Conservation (phyloP, 257 asterid genomes). For the Solanum peruvianum region DNA sequence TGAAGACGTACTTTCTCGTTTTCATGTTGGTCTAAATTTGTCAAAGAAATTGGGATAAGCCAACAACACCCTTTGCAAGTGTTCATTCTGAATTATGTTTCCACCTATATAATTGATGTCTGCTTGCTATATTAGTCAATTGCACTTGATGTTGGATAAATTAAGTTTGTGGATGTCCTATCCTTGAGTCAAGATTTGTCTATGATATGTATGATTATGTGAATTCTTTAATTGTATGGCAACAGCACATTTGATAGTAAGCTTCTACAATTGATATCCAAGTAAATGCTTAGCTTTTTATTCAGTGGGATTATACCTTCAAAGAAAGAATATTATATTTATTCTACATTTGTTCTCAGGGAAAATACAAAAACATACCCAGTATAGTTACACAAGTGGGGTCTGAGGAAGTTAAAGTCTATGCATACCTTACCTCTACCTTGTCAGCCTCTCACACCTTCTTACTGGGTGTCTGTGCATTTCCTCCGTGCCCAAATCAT, state of each 20-base stretch:
- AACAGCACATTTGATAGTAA: neutral
- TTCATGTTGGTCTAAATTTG: neutral
- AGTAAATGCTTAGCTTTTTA: neutral
- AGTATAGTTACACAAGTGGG: neutral
- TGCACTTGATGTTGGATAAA: neutral
- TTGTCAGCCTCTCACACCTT: neutral
- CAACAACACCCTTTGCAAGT: neutral
- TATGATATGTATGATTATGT: neutral
- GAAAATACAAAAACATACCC: neutral
- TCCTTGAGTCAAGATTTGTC: neutral
- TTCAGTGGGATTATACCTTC: neutral
- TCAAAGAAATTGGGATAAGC: neutral
- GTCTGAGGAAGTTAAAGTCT: neutral
- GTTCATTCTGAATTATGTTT: neutral
- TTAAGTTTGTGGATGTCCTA: neutral
- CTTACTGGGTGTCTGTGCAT: neutral
- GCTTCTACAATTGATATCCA: neutral
- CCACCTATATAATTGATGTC: neutral
- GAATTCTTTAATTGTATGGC: neutral
- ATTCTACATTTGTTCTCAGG: neutral
- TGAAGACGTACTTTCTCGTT: neutral
- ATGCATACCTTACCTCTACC: neutral
- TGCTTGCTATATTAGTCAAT: neutral
- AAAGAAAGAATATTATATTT: neutral
- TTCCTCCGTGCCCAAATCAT: neutral